phyloP scores from a whole-genome alignment of 805 yeast species.

The Lachancea quebecensis region DNA sequence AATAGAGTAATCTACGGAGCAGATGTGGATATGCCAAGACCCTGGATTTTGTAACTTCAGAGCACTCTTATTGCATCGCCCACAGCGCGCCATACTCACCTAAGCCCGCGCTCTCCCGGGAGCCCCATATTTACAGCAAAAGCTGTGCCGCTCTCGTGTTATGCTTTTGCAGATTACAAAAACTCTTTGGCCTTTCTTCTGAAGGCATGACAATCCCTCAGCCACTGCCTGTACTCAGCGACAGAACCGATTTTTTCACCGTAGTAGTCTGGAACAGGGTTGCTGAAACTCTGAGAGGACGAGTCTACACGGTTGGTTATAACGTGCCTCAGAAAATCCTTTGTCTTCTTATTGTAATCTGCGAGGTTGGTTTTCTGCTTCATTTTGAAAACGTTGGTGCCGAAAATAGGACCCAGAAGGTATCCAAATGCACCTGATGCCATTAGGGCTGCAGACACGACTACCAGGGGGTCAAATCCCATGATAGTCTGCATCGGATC shows the following conservation, averaged over 20 bases:
- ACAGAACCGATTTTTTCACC: constrained; percentile 91
- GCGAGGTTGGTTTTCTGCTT: constrained; percentile 41
- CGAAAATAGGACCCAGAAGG: constrained; percentile 75
- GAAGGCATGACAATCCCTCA: constrained; percentile 89
- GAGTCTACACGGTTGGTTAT: constrained; percentile 85
- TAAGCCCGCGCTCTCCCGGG: background rate
- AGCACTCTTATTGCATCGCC: too few species aligned
- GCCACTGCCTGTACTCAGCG: constrained; percentile 87
- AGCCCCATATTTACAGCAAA: constrained; percentile 7
- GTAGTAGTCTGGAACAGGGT: constrained; percentile 97
- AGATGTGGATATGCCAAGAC: too few species aligned
- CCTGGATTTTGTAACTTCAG: too few species aligned
- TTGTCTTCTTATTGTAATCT: constrained; percentile 55
- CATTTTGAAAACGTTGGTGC: constrained; percentile 60
- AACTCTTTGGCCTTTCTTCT: constrained; percentile 75
- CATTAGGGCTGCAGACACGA: constrained; percentile 65
- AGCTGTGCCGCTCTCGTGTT: constrained; percentile 6
- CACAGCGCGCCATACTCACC: too few species aligned
- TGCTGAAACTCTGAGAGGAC: constrained; percentile 76
- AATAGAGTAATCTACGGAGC: too few species aligned
- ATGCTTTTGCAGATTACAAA: constrained; percentile 32
- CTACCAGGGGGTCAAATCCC: constrained; percentile 86
- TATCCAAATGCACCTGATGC: constrained; percentile 73
- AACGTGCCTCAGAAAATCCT: constrained; percentile 66
- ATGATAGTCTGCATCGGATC: constrained; percentile 80